Evolutionary conservation across 129 eudicot species (phyloP).

Genomic region (Mikania micrantha): DNA sequence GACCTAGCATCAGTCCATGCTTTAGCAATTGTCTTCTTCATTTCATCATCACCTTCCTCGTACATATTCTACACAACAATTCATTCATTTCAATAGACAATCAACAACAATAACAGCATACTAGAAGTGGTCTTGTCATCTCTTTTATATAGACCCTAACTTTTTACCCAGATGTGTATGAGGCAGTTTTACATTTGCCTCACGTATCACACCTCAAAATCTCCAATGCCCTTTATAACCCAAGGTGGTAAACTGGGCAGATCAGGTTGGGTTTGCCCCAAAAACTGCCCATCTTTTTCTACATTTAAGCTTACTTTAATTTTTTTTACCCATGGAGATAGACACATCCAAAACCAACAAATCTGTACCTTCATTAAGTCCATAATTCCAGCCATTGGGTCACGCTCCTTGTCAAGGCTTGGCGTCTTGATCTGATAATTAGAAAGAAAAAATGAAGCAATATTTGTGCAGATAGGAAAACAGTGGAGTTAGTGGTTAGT

Average conservation of each 20-base stretch:
- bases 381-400: conserved; percentile 98
- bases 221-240: too few relatives aligned
- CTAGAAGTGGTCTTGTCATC: background rate
- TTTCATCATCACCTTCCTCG: conserved; percentile 91
- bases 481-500: background rate
- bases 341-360: background rate
- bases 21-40: conserved; percentile 88
- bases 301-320: too few relatives aligned
- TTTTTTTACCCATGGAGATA: background rate
- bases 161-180: too few relatives aligned
- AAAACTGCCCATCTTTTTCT: too few relatives aligned
- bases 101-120: background rate
- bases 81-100: background rate
- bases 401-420: conserved; percentile 60
- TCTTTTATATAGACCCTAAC: too few relatives aligned
- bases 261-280: too few relatives aligned
- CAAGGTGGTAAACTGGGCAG: too few relatives aligned
- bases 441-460: background rate
- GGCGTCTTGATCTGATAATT: conserved; percentile 71
- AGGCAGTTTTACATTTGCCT: too few relatives aligned
- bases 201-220: too few relatives aligned
- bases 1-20: conserved; percentile 95
- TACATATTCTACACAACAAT: conserved; percentile 75
- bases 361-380: conserved; percentile 79
- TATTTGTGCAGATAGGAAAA: background rate